phyloP scores from a whole-genome alignment of 768 basidiomycete genomes.

The Collybia sp. region DNA sequence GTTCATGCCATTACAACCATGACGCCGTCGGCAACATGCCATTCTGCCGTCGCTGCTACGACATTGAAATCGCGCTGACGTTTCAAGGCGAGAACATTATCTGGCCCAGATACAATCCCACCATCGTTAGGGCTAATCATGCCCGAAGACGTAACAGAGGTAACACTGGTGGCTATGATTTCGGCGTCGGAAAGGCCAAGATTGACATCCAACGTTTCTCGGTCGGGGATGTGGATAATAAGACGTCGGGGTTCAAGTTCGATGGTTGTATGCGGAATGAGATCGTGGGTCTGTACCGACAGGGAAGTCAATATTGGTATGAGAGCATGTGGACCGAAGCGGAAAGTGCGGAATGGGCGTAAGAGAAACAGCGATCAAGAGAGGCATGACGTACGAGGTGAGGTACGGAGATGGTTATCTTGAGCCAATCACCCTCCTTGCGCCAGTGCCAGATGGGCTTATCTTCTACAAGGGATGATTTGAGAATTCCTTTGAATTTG shows the following conservation, averaged over 20 bases:
- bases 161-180: constrained; percentile 27
- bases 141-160: constrained; percentile 8
- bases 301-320: no score
- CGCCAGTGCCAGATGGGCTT: constrained; percentile 50
- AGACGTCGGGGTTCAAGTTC: constrained; percentile 65
- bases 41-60: constrained; percentile 61
- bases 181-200: constrained; percentile 52
- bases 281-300: constrained; percentile 35
- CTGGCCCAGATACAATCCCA: constrained; percentile 21
- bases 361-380: neutral
- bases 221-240: constrained; percentile 42
- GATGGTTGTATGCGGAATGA: constrained; percentile 45
- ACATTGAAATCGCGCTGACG: constrained; percentile 56
- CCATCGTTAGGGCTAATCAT: neutral
- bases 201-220: constrained; percentile 53
- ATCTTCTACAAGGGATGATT: constrained; percentile 12
- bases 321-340: no score
- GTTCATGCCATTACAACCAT: constrained; percentile 40
- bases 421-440: constrained; percentile 34
- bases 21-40: constrained; percentile 51
- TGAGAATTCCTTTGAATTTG: constrained; percentile 39
- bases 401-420: constrained; percentile 50
- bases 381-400: constrained; percentile 41
- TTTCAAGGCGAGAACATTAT: constrained; percentile 43
- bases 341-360: no score